Evolutionary conservation across 192 early-diverging fungal genomes (phyloP), one percentile per base, ranked within the genome.

Genomic region (Allomyces macrogynus): DNA sequence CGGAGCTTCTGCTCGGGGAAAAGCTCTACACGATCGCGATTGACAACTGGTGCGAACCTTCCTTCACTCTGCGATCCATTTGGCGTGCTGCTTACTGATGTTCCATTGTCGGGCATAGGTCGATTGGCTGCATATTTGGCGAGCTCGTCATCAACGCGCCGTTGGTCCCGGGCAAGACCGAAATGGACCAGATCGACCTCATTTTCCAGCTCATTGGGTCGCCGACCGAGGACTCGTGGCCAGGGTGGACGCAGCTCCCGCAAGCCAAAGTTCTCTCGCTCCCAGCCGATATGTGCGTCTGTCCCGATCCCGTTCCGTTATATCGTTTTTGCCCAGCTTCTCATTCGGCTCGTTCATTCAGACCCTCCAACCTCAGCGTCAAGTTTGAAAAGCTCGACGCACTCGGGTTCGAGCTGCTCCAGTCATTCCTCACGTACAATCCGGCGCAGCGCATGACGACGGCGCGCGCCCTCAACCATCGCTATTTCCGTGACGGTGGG

Each of bases 41-140:
- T 1, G 90, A 92, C 71, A 77, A 91, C 74, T 92, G 90, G 89
- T 80, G 68, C 23, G 20, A 18, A 20, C 16, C 10, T 49, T 24
- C 43, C 26, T 11, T 27, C 63, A 22, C n/a, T 60, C 24, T 40
- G 0, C 43, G 16, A 62, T 62, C 16, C 64, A 66, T 66, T 40
- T 40, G 32, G 1, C 57, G 10, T 25, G 8, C 24, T 42, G 60
- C 62, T 73, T 75, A 76, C 70, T 25, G 43, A 18, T 61, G 42
- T 20, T 67, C 25, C 65, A n/a, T 63, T 63, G 20, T 80, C 8
- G 78, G 77, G 57, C 74, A 72, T 62, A 90, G 90, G 90, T 90
- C 93, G 3, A 80, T 89, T 1, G 95, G 93, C 5, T 98, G 93
- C 73, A 95, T 98, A 22, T 91, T 95, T 79, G 91, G 84, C 25